Evolutionary conservation across 2,329 filamentous ascomycete genomes (phyloP), one percentile per base, ranked within the genome.

Genomic region (Pseudocercospora vitis): DNA sequence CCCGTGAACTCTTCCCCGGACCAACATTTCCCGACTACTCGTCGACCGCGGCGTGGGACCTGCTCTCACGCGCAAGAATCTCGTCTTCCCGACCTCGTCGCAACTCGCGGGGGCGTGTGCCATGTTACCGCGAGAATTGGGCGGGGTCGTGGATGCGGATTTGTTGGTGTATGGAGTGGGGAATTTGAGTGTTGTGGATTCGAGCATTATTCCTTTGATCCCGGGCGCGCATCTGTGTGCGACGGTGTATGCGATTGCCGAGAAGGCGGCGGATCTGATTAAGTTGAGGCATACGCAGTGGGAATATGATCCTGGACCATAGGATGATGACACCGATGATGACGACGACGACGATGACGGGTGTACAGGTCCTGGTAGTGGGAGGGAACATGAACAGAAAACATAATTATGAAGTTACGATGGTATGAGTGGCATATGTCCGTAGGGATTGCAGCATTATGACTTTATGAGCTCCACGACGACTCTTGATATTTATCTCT

Each of bases 181-280:
- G 16, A 46, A 57, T 1, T 47, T 69, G 52, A 60, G 66, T 11
- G 61, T 68, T 7, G 64, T 67, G 49, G 66, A 69, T 56, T 64
- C 65, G 2, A 66, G 14, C 69, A 74, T 69, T 3, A 66, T 69
- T 29, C 66, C 66, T 4, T 21, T 63, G 16, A 53, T 58, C 35
- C 48, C 58, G 8, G 53, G 54, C 4, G 58, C 56, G 18, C 64
- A 66, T 52, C 51, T 65, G 2, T 60, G 49, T 28, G 62, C 62
- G 1, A 68, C 63, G 7, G 68, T 64, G 33, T 68, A 69, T 59
- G 65, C 67, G 6, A 58, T 71, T 44, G 69, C 65, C 18, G 69
- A 71, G 61, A 70, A 70, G 52, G 68, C 61, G 7, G 69, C 69
- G 23, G 66, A 65, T 57, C 49, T 71, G 19, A 60, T 71, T 24